These are phyloP conservation scores for Colletotrichum tropicicola DNA, from an alignment of 2,329 filamentous ascomycete species.

Conservation along the genomic window DNA sequence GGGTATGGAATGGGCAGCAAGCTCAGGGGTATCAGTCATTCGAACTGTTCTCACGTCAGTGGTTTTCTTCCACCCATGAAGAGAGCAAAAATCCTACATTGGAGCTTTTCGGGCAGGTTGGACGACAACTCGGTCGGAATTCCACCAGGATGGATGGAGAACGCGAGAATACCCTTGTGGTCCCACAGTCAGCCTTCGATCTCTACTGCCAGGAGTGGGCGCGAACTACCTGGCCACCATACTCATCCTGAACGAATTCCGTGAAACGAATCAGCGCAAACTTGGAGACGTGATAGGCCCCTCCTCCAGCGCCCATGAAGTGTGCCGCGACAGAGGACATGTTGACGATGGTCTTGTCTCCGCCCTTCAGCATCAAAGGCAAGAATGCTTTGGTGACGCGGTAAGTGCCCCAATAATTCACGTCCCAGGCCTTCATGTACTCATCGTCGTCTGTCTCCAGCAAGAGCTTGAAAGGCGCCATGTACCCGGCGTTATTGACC, in stretches of 20 bases:
- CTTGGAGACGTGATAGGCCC: constrained; percentile 58
- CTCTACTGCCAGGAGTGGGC: neutral
- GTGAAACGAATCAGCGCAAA: constrained; percentile 58
- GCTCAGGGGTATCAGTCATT: constrained; percentile 29
- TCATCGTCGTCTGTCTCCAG: constrained; percentile 47
- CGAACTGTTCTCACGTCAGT: constrained; percentile 8
- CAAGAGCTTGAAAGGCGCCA: constrained; percentile 40
- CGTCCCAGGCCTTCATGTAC: constrained; percentile 58
- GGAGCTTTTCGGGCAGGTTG: constrained; percentile 25
- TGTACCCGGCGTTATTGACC: constrained; percentile 53
- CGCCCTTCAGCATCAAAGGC: constrained; percentile 49
- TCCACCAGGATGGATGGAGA: constrained; percentile 49
- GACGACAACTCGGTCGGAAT: constrained; percentile 44
- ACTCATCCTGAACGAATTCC: constrained; percentile 57
- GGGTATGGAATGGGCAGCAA: constrained; percentile 22
- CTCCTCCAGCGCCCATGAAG: constrained; percentile 42
- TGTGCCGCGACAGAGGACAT: constrained; percentile 54
- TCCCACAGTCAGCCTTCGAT: neutral
- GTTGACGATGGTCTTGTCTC: constrained; percentile 54
- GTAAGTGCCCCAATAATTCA: constrained; percentile 60
- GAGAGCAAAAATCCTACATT: neutral
- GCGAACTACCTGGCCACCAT: constrained; percentile 36
- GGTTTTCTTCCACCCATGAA: fast-evolving
- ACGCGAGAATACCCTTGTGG: constrained; percentile 51
- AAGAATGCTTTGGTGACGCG: constrained; percentile 56